Conservation (phyloP, 2,329 filamentous ascomycete species). For the Thielaviopsis euricoi region DNA sequence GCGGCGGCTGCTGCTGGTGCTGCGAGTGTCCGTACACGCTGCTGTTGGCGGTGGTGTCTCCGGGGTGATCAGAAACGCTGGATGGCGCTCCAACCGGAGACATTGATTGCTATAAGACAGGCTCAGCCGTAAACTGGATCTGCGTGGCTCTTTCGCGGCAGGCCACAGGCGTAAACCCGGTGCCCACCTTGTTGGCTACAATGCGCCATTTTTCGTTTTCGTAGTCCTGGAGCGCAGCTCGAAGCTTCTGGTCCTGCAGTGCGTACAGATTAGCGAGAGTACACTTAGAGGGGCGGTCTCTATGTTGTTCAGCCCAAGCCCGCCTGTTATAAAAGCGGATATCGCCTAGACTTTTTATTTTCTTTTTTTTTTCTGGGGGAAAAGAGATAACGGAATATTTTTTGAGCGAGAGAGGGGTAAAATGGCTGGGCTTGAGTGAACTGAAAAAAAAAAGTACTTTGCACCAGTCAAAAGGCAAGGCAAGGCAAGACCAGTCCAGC, state of each 20-base stretch:
- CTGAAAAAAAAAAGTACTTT: too few species aligned
- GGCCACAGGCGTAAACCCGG: constrained; percentile 71
- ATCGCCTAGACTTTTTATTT: too few species aligned
- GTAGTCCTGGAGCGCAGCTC: constrained; percentile 63
- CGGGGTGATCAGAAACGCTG: constrained; percentile 27
- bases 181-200: constrained; percentile 77
- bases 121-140: constrained; percentile 28
- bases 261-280: not conserved
- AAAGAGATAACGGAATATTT: too few species aligned
- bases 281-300: not conserved
- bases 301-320: too few species aligned
- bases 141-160: constrained; percentile 68
- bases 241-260: constrained; percentile 59
- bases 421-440: too few species aligned
- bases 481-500: too few species aligned
- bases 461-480: too few species aligned
- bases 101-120: constrained; percentile 36
- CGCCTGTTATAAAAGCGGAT: too few species aligned
- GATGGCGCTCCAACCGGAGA: constrained; percentile 32
- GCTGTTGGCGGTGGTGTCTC: constrained; percentile 19
- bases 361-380: too few species aligned
- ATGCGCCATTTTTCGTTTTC: constrained; percentile 89
- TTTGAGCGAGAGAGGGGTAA: too few species aligned
- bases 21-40: not conserved
- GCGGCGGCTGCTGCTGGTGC: not conserved